Base-by-base conservation (phyloP, 2,329 filamentous ascomycete species). In the Furcasterigmium furcatum region DNA sequence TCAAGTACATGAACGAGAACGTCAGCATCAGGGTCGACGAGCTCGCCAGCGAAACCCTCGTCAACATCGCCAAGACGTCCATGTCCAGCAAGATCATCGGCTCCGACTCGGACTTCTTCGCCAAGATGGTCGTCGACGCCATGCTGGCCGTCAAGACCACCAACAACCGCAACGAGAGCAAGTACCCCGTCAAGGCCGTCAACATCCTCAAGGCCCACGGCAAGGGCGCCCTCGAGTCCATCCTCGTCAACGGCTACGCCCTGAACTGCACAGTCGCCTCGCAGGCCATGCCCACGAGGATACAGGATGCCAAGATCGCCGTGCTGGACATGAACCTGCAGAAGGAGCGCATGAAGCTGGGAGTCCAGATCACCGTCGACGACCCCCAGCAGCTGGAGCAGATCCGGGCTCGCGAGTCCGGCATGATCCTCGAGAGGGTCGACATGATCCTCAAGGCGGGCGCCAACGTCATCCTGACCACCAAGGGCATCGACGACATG, bases 51-150 rank as follows among this genome's bases (percentile, higher is more conserved):
- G 94, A 97, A 52, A 94, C 89, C 49, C 80, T 99, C 56, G 68
- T 97, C 62, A 96, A 83, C 72, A 96, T 99, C 64, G 94, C 94
- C 52, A 97, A 92, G 76, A 99, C 94, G 18, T 96, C 91, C 61
- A 99, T 99, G 92, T 96, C 91, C 44, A 95, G 89, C 77, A 99
- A 99, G 76, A 95, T 99, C 62, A 97, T 99, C 65, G 94, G 94
- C 47, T 76, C 88, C 46, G 94, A 99, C 70, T 91, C 89, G 12
- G 91, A 96, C 53, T 99, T 99, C 76, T 99, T 99, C 63, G 84
- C 92, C 57, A 88, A 94, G 71, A 95, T 99, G 87, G 91, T 91
- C 12, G 94, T 99, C 42, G 92, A 99, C 68, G 91, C 88, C 54
- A 96, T 99, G 79, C 84, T 88, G 64, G 87, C 91, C 44, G 94